Percentiles rank a stretch among this genome's conserved stretches.
These are phyloP conservation scores for Gonium pectorale DNA, from an alignment of 139 green algal species.

Conservation along the genomic window DNA sequence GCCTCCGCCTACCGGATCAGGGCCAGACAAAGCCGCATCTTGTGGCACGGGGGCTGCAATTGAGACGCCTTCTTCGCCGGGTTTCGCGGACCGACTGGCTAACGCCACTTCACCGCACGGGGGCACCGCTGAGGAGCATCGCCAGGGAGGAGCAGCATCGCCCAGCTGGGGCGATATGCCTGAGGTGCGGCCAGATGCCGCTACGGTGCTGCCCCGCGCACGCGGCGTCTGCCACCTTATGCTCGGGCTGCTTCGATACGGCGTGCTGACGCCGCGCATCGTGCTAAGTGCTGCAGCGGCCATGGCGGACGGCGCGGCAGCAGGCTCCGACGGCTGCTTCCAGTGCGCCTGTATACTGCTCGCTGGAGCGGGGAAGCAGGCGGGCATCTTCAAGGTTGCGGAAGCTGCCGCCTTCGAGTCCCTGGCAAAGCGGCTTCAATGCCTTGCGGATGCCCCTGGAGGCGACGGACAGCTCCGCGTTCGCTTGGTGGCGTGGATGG, in stretches of 20 bases:
- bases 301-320: conserved; percentile 16
- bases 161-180: conserved; percentile 32
- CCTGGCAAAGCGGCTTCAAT: conserved; percentile 1
- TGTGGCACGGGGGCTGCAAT: no score
- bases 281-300: conserved; percentile 25
- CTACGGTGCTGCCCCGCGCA: neutral
- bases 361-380: conserved; percentile 9
- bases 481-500: conserved; percentile 20
- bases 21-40: no score
- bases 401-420: conserved; percentile 3
- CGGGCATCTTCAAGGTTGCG: neutral
- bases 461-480: neutral
- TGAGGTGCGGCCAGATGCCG: neutral
- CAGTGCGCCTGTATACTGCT: conserved; percentile 33
- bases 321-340: neutral
- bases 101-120: no score
- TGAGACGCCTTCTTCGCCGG: no score
- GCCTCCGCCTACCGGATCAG: no score
- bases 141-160: no score
- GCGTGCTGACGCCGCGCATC: conserved; percentile 32
- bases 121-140: no score
- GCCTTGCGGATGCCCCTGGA: neutral
- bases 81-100: no score
- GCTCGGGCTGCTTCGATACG: conserved; percentile 6
- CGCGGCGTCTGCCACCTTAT: conserved; percentile 30